Conservation (phyloP, 108 stramenopile genomes). For the Nannochloropsis salina region DNA sequence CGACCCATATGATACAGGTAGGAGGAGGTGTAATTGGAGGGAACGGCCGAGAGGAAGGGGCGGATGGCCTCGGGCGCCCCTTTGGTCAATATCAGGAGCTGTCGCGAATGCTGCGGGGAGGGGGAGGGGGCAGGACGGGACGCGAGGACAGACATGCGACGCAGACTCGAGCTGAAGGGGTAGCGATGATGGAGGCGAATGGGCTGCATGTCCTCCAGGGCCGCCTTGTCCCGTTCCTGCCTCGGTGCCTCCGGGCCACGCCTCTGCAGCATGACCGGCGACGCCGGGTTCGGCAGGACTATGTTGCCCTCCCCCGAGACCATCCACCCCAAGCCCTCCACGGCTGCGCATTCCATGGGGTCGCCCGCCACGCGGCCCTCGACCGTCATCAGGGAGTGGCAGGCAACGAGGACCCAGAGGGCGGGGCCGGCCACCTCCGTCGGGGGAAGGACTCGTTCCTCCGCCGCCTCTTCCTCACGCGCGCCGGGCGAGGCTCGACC, state of each 20-base stretch:
- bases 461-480: not conserved
- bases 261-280: slow-evolving; percentile 2
- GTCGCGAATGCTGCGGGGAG: not conserved
- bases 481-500: slow-evolving; percentile 9
- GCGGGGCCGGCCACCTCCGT: slow-evolving; percentile 35
- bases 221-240: slow-evolving; percentile 25
- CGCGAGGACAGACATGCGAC: slow-evolving; percentile 67
- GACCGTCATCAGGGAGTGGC: slow-evolving; percentile 67
- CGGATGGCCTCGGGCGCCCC: slow-evolving; percentile 81
- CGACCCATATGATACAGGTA: slow-evolving; percentile 70
- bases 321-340: slow-evolving; percentile 66
- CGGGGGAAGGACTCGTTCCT: not conserved
- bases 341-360: slow-evolving; percentile 80
- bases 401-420: slow-evolving; percentile 73
- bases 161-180: slow-evolving; percentile 73
- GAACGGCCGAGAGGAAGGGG: slow-evolving; percentile 60
- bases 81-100: slow-evolving; percentile 62
- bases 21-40: slow-evolving; percentile 65
- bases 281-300: not conserved
- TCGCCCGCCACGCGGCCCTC: slow-evolving; percentile 66
- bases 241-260: not conserved
- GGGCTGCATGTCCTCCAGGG: slow-evolving; percentile 22
- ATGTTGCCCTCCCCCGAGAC: slow-evolving; percentile 13
- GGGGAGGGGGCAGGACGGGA: not conserved
- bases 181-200: slow-evolving; percentile 61